These are phyloP conservation scores for Drechslera avenae DNA, from an alignment of 2,329 filamentous ascomycete genomes.

Conservation along the genomic window DNA sequence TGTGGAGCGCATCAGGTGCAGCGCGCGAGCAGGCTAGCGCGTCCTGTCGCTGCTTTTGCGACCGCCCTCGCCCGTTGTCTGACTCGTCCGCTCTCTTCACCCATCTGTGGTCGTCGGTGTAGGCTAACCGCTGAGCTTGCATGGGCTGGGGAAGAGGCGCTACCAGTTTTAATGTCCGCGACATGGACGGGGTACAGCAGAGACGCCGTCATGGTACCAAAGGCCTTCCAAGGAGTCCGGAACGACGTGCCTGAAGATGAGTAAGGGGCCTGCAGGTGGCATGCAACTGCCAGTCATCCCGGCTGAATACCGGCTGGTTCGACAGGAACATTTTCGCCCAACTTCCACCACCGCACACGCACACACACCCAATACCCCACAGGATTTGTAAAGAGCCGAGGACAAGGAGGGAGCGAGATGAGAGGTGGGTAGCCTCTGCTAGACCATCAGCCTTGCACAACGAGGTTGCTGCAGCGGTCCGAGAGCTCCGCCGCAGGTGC, in stretches of 20 bases:
- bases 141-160: constrained; percentile 26
- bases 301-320: constrained; percentile 28
- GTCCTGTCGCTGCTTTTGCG: constrained; percentile 31
- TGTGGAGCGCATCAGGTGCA: constrained; percentile 24
- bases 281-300: constrained; percentile 14
- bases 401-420: constrained; percentile 16
- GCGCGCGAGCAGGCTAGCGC: constrained; percentile 21
- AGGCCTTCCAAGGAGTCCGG: constrained; percentile 23
- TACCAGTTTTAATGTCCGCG: constrained; percentile 29
- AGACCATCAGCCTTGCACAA: constrained; percentile 24
- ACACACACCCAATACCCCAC: constrained; percentile 10
- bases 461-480: constrained; percentile 7
- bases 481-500: constrained; percentile 14
- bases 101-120: constrained; percentile 14
- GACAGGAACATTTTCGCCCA: constrained; percentile 24
- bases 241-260: constrained; percentile 38
- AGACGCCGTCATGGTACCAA: constrained; percentile 10
- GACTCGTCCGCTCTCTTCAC: constrained; percentile 10
- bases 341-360: constrained; percentile 3
- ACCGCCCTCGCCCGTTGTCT: background rate
- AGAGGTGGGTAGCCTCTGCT: constrained; percentile 12
- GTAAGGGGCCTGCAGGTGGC: constrained; percentile 13
- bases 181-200: constrained; percentile 1
- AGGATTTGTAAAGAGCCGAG: constrained; percentile 23
- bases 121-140: constrained; percentile 25